Conservation (phyloP, 2,329 filamentous ascomycete species). For the Fusarium redolens region DNA sequence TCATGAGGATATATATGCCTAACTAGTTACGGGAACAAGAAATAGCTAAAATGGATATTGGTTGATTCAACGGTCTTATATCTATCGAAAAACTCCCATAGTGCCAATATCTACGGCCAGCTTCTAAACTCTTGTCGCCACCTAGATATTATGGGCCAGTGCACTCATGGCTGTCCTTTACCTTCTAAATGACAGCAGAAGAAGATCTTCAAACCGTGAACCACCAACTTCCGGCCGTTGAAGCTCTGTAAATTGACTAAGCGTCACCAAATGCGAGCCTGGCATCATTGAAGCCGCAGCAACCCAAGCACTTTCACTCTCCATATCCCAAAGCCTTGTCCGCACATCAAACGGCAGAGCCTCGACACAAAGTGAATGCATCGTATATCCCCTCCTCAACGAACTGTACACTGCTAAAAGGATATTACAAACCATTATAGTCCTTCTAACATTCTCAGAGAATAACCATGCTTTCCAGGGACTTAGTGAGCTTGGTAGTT, state of each 20-base stretch:
- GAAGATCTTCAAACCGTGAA: conserved; percentile 2
- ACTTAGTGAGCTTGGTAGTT: neutral
- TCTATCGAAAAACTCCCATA: accelerated
- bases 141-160: accelerated
- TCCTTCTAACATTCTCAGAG: conserved; percentile 1
- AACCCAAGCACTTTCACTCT: neutral
- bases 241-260: neutral
- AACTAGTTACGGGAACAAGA: accelerated
- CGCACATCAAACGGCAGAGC: conserved; percentile 11
- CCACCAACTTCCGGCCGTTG: accelerated
- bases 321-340: neutral
- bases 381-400: conserved; percentile 1
- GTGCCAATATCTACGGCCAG: accelerated
- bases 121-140: accelerated
- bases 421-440: conserved; percentile 9
- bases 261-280: neutral
- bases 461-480: conserved; percentile 17
- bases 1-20: accelerated
- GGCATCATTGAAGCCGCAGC: accelerated
- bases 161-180: accelerated
- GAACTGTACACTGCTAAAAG: neutral
- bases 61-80: no score
- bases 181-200: neutral
- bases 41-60: neutral
- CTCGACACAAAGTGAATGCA: conserved; percentile 7